phyloP scores from a whole-genome alignment of 148 eudicot species.

The Selenicereus undatus region DNA sequence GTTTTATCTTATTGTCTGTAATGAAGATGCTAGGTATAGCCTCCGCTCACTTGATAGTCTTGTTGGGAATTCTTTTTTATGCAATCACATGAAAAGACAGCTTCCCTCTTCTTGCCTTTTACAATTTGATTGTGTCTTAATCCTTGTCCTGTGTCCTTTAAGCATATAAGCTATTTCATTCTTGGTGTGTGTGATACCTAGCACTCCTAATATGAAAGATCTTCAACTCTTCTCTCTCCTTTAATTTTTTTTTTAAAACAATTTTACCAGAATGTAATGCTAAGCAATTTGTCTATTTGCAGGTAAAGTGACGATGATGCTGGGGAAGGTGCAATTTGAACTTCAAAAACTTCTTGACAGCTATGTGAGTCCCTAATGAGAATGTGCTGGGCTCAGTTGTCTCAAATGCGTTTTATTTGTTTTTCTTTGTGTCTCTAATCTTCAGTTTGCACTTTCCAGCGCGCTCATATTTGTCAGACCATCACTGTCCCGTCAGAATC shows the following conservation, averaged over 20 bases:
- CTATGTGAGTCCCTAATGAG: conserved; percentile 53
- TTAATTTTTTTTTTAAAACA: background rate
- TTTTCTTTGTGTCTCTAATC: conserved; percentile 12
- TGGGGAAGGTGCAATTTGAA: conserved; percentile 84
- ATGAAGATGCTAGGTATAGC: background rate
- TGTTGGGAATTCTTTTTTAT: background rate
- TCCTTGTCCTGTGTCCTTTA: background rate
- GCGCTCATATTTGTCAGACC: conserved; percentile 74
- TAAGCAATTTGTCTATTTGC: conserved; percentile 21
- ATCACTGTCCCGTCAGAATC: conserved; percentile 93
- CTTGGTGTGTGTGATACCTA: background rate
- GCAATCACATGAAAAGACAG: background rate
- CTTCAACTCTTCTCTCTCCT: background rate
- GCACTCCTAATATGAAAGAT: background rate
- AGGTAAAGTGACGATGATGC: conserved; percentile 82
- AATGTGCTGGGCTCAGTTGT: background rate
- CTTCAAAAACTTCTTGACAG: conserved; percentile 82
- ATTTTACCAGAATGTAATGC: background rate
- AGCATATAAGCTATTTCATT: background rate
- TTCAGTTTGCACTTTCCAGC: conserved; percentile 46
- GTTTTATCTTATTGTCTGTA: background rate
- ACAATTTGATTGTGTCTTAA: background rate
- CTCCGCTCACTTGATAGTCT: background rate
- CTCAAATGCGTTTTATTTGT: background rate
- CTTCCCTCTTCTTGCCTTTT: background rate